phyloP scores from a whole-genome alignment of 2,329 filamentous ascomycete species.

The Blastomyces gilchristii region DNA sequence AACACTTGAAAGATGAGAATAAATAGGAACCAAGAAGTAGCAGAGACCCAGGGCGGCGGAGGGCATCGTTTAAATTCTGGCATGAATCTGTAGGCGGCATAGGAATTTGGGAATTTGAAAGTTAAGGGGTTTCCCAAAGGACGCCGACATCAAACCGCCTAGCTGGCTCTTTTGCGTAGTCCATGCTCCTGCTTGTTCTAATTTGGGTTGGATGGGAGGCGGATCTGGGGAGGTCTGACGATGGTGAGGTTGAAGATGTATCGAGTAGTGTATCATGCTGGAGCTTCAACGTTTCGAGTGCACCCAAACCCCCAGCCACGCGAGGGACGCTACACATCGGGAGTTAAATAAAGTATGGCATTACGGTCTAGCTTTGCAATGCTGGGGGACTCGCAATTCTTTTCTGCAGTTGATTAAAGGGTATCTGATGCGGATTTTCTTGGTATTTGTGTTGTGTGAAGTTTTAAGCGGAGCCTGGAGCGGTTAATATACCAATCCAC shows the following conservation, averaged over 20 bases:
- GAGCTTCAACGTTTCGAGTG: constrained; percentile 12
- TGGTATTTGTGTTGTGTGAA: background rate
- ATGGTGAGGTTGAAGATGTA: constrained; percentile 16
- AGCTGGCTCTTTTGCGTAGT: background rate
- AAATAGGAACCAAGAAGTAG: background rate
- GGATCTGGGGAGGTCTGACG: constrained; percentile 12
- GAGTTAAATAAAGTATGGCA: background rate
- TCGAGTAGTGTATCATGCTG: constrained; percentile 14
- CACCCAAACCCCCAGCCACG: background rate
- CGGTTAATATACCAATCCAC: background rate
- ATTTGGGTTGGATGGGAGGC: background rate
- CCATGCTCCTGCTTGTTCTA: background rate
- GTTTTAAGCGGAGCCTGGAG: background rate
- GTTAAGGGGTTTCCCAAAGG: constrained; percentile 1
- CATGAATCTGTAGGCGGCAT: background rate
- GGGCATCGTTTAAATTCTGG: constrained; percentile 5
- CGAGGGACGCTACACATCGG: background rate
- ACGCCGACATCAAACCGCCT: background rate
- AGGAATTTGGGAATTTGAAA: background rate
- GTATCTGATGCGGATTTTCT: background rate
- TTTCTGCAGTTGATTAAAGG: background rate
- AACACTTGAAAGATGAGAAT: background rate
- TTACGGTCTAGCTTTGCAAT: background rate
- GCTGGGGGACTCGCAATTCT: no score
- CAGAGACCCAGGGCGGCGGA: background rate